Evolutionary conservation across 306 rosid species (phyloP), one percentile per base, ranked within the genome.

Genomic region (Abrus pulchellus): DNA sequence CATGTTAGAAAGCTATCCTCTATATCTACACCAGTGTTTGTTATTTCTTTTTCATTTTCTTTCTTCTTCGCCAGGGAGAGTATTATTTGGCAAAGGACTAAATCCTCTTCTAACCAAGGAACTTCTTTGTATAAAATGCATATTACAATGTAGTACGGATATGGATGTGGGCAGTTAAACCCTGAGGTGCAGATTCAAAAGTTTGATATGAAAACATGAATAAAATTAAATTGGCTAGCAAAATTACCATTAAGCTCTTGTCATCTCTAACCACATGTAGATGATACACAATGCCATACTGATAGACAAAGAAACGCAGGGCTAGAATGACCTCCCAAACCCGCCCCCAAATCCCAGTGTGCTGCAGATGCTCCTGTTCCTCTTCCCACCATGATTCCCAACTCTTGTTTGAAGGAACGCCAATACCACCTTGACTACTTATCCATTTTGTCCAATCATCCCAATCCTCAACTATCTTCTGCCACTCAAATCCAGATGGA

Each of bases 301-400:
- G 98, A 84, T 88, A 95, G 72, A 95, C 44, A 68, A 95, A 90
- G 90, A 93, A 95, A 81, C 99, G 97, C 76, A 91, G 43, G 66
- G 93, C 75, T 65, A 95, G 98, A 83, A 89, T 9, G 48, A 91
- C 81, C 87, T 95, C 99, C 93, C 92, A 91, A 72, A 90, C 82
- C 79, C 89, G 89, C 72, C 99, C 99, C 41, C 80, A 36, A 28
- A 83, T 0, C 38, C 97, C 97, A 64, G 98, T 93, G 88, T 82
- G 36, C 82, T 90, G 88, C 74, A 95, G 85, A 87, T 95, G 99
- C 78, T 95, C 98, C 30, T 95, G 99, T 86, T 95, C 98, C 85
- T 95, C 99, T 20, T 90, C 92, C 99, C 99, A 95, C 99, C 99
- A 95, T 2, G 99, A 95, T 81, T 95, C 99, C 99, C 99, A 95